Evolutionary conservation across 352 stramenopile genomes (phyloP).

Genomic region (Pythium aquatile): DNA sequence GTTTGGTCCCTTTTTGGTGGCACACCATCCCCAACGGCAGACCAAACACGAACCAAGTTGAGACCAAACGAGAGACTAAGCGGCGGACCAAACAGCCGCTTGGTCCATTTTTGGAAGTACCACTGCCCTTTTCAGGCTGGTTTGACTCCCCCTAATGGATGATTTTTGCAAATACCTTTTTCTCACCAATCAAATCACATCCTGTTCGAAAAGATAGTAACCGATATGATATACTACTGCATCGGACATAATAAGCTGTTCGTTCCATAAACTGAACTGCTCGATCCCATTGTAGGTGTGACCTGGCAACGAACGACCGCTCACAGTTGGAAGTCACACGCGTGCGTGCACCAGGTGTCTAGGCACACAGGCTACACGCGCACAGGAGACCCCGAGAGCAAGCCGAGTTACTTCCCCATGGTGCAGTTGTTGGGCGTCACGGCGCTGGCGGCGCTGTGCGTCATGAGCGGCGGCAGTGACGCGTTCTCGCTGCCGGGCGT

Average conservation of each 20-base stretch:
- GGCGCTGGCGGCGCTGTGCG: slow-evolving; percentile 29
- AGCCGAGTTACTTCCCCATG: neutral
- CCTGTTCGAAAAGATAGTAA: no score
- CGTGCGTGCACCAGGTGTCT: neutral
- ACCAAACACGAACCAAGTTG: neutral
- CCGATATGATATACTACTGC: neutral
- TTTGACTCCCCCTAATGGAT: no score
- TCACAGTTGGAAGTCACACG: neutral
- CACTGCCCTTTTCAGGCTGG: neutral
- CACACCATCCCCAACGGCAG: neutral
- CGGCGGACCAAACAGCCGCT: neutral
- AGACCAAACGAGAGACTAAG: neutral
- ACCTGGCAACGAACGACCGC: neutral
- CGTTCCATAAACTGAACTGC: slow-evolving; percentile 2
- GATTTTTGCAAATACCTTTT: no score
- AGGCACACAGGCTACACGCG: neutral
- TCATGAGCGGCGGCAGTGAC: slow-evolving; percentile 15
- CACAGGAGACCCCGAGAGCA: neutral
- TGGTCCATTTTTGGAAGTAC: slow-evolving; percentile 1
- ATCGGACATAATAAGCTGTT: neutral
- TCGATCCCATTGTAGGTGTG: slow-evolving; percentile 3
- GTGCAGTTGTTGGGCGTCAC: slow-evolving; percentile 28
- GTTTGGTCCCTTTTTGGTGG: neutral
- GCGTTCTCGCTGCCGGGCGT: slow-evolving; percentile 81
- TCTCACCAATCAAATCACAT: no score